These are phyloP conservation scores for Sisymbrium altissimum DNA, from an alignment of 345 rosid genomes.

Conservation along the genomic window DNA sequence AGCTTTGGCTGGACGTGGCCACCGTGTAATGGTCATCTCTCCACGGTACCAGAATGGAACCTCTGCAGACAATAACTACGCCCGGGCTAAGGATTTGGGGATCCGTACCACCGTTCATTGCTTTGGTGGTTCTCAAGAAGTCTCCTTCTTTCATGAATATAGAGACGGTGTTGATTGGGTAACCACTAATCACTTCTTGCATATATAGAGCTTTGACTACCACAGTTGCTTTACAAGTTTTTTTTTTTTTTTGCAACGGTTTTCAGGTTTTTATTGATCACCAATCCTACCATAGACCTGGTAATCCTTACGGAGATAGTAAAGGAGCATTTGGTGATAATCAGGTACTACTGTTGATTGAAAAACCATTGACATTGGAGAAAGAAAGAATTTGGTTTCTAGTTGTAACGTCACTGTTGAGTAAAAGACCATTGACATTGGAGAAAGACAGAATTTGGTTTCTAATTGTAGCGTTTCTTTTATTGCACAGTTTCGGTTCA, in stretches of 20 bases:
- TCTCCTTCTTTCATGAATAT: conserved; percentile 83
- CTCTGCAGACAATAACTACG: conserved; percentile 46
- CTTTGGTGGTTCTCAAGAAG: conserved; percentile 75
- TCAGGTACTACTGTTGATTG: conserved; percentile 49
- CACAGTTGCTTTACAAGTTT: neutral
- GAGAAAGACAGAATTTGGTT: neutral
- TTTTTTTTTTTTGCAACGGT: neutral
- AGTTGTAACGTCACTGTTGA: neutral
- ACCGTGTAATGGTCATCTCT: conserved; percentile 93
- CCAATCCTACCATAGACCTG: conserved; percentile 80
- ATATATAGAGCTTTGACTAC: neutral
- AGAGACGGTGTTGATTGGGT: conserved; percentile 97
- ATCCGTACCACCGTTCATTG: conserved; percentile 49
- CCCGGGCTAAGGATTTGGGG: conserved; percentile 48
- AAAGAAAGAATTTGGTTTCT: neutral
- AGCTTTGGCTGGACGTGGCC: conserved; percentile 73
- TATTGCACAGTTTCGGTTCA: conserved; percentile 76
- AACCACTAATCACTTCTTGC: conserved; percentile 11
- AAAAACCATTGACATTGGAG: neutral
- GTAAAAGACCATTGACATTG: neutral
- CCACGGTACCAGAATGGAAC: conserved; percentile 75
- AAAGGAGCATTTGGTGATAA: conserved; percentile 89
- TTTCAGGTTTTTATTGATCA: conserved; percentile 87
- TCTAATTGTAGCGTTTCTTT: neutral
- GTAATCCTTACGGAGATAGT: conserved; percentile 86